phyloP scores from a whole-genome alignment of 176 grass and related monocot species.

The Tuctoria greenei region DNA sequence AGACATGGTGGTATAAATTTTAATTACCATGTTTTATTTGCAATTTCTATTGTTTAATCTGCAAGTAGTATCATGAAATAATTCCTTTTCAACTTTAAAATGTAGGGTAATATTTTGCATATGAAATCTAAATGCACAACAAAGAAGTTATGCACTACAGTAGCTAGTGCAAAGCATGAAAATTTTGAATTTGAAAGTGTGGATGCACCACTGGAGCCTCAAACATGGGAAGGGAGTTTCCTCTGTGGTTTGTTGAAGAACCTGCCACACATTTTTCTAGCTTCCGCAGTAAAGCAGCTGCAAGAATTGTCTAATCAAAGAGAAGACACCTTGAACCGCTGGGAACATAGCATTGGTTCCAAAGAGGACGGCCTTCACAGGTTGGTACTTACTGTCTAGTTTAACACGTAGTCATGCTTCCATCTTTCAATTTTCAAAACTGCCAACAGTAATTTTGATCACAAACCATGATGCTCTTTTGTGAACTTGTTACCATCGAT shows the following conservation, averaged over 20 bases:
- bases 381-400: slow-evolving; percentile 33
- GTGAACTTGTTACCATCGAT: not conserved
- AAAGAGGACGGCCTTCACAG: slow-evolving; percentile 57
- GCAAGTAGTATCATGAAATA: not conserved
- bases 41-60: not conserved
- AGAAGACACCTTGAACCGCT: slow-evolving; percentile 48
- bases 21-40: not conserved
- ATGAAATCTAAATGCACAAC: slow-evolving; percentile 26
- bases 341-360: slow-evolving; percentile 61
- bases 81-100: slow-evolving; percentile 21
- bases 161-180: slow-evolving; percentile 46
- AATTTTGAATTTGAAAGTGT: slow-evolving; percentile 54
- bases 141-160: slow-evolving; percentile 28
- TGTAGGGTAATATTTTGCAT: slow-evolving; percentile 37
- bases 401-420: not conserved
- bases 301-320: slow-evolving; percentile 56
- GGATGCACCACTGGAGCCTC: slow-evolving; percentile 59
- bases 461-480: not conserved
- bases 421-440: not conserved
- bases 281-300: slow-evolving; percentile 53
- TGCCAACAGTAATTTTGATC: not conserved
- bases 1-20: not conserved
- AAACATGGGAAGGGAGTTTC: slow-evolving; percentile 56
- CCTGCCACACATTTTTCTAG: slow-evolving; percentile 51
- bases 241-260: slow-evolving; percentile 65